phyloP scores from a whole-genome alignment of 2,329 filamentous ascomycete species.

The Saccharata proteae region DNA sequence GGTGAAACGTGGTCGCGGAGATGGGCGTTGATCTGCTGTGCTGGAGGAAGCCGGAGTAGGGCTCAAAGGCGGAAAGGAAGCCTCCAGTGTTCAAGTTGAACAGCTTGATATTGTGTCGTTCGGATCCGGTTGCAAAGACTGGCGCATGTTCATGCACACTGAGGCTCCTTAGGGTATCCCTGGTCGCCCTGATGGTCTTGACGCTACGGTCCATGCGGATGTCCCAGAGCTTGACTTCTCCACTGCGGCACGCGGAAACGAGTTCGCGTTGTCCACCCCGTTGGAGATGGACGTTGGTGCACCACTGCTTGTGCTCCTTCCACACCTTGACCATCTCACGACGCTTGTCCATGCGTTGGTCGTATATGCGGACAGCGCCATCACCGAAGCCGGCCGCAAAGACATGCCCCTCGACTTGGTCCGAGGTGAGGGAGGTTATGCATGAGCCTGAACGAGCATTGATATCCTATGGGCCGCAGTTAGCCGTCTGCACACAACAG shows the following conservation, averaged over 20 bases:
- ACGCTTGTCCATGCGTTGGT: constrained; percentile 70
- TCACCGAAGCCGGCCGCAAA: constrained; percentile 96
- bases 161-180: constrained; percentile 67
- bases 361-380: constrained; percentile 86
- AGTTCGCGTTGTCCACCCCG: constrained; percentile 87
- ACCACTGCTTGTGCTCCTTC: constrained; percentile 93
- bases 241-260: constrained; percentile 79
- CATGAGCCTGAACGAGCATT: constrained; percentile 89
- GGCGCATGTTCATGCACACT: constrained; percentile 94
- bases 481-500: constrained; percentile 5
- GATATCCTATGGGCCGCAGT: constrained; percentile 50
- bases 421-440: constrained; percentile 89
- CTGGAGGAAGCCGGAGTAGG: constrained; percentile 78
- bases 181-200: constrained; percentile 61
- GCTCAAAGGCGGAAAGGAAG: constrained; percentile 72
- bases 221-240: constrained; percentile 93
- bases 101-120: constrained; percentile 75
- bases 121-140: constrained; percentile 86
- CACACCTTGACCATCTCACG: constrained; percentile 93
- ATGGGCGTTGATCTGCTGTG: constrained; percentile 74
- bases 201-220: constrained; percentile 74
- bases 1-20: constrained; percentile 84
- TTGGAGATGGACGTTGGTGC: constrained; percentile 94
- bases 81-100: constrained; percentile 73
- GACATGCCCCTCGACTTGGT: constrained; percentile 94